Conservation (phyloP, 2,329 filamentous ascomycete species). For the Rutstroemia sp. region DNA sequence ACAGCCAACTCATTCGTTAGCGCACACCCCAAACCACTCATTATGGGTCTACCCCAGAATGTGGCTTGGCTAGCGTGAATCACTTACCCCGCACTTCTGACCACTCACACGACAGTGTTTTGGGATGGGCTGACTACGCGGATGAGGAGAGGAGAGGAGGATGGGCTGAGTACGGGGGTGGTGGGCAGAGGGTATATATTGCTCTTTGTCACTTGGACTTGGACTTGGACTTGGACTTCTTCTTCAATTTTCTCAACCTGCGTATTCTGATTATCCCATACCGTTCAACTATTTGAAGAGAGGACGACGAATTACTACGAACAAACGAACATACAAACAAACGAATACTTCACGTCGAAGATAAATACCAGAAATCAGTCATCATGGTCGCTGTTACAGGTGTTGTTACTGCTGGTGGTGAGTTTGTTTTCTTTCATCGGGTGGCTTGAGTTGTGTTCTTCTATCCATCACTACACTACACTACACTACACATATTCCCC, state of each 20-base stretch:
- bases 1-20: too few species aligned
- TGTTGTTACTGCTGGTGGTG: constrained; percentile 6
- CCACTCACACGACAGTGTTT: background rate
- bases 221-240: too few species aligned
- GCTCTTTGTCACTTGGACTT: too few species aligned
- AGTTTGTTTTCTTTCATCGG: background rate
- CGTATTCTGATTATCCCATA: too few species aligned
- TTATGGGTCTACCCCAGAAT: background rate
- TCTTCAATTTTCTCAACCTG: too few species aligned
- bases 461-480: background rate
- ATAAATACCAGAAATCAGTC: background rate
- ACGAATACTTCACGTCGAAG: background rate
- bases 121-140: background rate
- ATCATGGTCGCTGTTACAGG: constrained; percentile 9
- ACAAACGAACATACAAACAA: background rate
- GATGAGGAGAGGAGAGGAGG: background rate
- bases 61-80: background rate
- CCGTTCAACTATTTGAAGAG: too few species aligned
- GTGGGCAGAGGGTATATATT: too few species aligned
- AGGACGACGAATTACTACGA: background rate
- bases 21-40: too few species aligned
- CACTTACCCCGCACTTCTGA: background rate
- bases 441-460: background rate
- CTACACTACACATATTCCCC: too few species aligned
- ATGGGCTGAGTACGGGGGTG: background rate